Percentiles rank a stretch among this genome's conserved stretches.
Conservation (phyloP, 768 basidiomycete species). For the Leccinum arenicola region DNA sequence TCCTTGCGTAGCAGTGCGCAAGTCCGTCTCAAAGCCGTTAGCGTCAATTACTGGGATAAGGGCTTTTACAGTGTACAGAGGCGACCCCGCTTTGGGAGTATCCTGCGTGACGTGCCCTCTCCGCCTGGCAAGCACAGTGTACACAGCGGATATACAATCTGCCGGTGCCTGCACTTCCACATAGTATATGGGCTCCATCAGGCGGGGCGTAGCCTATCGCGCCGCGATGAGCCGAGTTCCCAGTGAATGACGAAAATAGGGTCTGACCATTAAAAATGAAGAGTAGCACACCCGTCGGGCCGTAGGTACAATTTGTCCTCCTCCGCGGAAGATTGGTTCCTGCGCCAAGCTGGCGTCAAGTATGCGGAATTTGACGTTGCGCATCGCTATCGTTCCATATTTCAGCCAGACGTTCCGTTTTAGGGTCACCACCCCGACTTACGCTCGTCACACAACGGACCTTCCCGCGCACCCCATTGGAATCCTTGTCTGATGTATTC, state of each 20-base stretch:
- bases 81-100: constrained; percentile 96
- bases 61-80: constrained; percentile 96
- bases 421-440: constrained; percentile 38
- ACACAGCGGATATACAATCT: constrained; percentile 97
- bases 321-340: constrained; percentile 97
- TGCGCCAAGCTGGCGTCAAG: constrained; percentile 89
- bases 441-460: constrained; percentile 98
- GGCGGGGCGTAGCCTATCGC: constrained; percentile 83
- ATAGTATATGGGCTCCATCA: constrained; percentile 98
- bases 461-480: constrained; percentile 98
- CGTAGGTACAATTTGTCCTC: constrained; percentile 98
- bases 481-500: constrained; percentile 99
- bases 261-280: constrained; percentile 91
- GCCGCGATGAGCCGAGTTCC: neutral
- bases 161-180: constrained; percentile 99
- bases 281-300: constrained; percentile 99
- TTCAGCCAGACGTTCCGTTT: neutral
- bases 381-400: constrained; percentile 65
- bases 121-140: constrained; percentile 96
- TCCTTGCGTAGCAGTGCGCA: constrained; percentile 96
- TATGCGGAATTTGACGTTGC: constrained; percentile 97
- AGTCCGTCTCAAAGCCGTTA: constrained; percentile 97
- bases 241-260: constrained; percentile 9
- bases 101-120: constrained; percentile 99
- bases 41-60: constrained; percentile 98